phyloP scores from a whole-genome alignment of 768 basidiomycete species.

The Collybia sp. region DNA sequence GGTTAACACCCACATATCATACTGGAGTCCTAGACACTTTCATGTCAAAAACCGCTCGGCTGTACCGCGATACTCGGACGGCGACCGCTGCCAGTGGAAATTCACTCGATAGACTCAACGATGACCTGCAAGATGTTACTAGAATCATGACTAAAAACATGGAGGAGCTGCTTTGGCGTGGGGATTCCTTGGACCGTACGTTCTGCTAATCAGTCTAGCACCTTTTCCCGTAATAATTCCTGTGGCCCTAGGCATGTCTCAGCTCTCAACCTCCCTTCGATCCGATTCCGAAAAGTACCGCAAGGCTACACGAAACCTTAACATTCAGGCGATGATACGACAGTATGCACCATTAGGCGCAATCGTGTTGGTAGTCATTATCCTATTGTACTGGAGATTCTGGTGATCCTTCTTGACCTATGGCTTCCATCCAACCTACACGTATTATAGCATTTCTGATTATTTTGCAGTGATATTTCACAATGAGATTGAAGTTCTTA shows the following conservation, averaged over 20 bases:
- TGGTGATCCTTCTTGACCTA: constrained; percentile 29
- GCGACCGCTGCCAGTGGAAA: constrained; percentile 62
- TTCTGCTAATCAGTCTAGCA: constrained; percentile 7
- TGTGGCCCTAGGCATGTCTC: constrained; percentile 78
- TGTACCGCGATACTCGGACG: constrained; percentile 92
- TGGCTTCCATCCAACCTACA: no score
- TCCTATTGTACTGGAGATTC: constrained; percentile 79
- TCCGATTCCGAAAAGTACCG: constrained; percentile 98
- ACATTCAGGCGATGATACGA: constrained; percentile 87
- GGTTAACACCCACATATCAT: not conserved
- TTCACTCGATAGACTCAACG: constrained; percentile 82
- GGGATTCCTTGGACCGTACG: constrained; percentile 93
- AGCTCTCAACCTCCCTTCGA: constrained; percentile 88
- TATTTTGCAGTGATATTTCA: no score
- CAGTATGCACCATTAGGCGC: constrained; percentile 94
- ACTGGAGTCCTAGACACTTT: constrained; percentile 74
- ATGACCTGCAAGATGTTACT: constrained; percentile 96
- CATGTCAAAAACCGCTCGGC: constrained; percentile 94
- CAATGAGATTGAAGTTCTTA: no score
- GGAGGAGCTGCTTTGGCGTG: constrained; percentile 98
- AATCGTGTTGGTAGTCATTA: constrained; percentile 71
- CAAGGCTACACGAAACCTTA: constrained; percentile 92
- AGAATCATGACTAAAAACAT: constrained; percentile 99
- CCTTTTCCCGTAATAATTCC: not conserved
- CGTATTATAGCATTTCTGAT: no score